A percentile compares a stretch with the other conserved stretches of the same genome.
phyloP scores from a whole-genome alignment of 202 grass and related monocot genomes.

The Carex arenaria region DNA sequence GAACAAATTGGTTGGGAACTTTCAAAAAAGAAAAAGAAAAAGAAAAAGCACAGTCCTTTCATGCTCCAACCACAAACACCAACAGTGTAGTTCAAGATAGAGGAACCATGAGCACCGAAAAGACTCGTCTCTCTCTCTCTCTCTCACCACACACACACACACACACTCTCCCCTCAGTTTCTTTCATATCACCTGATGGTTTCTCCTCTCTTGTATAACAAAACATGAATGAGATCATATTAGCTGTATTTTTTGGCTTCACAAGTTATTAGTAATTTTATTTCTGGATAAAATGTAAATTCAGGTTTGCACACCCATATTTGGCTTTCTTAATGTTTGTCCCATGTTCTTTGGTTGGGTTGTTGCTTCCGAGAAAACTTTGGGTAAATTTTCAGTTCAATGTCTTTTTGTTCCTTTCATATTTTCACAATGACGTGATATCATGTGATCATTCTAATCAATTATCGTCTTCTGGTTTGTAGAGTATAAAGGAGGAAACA shows the following conservation, averaged over 20 bases:
- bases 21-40: not conserved
- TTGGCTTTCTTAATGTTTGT: slow-evolving; percentile 96
- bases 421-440: slow-evolving; percentile 16
- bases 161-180: not conserved
- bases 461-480: slow-evolving; percentile 18
- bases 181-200: not conserved
- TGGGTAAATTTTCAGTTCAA: slow-evolving; percentile 51
- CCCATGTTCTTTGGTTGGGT: slow-evolving; percentile 63
- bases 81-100: not conserved
- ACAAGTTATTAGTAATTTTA: not conserved
- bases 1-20: not conserved
- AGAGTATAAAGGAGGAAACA: slow-evolving; percentile 64
- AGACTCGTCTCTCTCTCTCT: not conserved
- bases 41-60: not conserved
- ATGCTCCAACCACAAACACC: not conserved
- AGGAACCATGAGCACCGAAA: not conserved
- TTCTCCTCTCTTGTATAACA: not conserved
- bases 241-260: not conserved
- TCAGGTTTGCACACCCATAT: slow-evolving; percentile 92
- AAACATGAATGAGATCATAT: not conserved
- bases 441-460: slow-evolving; percentile 14
- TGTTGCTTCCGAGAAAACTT: slow-evolving; percentile 67
- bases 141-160: not conserved
- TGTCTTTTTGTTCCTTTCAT: slow-evolving; percentile 13
- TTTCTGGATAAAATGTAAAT: slow-evolving; percentile 19